A percentile compares a stretch with the other conserved stretches of the same genome.
Evolutionary conservation across 1,284 basidiomycete species (phyloP).

Genomic region (Fomitopsis palustris): DNA sequence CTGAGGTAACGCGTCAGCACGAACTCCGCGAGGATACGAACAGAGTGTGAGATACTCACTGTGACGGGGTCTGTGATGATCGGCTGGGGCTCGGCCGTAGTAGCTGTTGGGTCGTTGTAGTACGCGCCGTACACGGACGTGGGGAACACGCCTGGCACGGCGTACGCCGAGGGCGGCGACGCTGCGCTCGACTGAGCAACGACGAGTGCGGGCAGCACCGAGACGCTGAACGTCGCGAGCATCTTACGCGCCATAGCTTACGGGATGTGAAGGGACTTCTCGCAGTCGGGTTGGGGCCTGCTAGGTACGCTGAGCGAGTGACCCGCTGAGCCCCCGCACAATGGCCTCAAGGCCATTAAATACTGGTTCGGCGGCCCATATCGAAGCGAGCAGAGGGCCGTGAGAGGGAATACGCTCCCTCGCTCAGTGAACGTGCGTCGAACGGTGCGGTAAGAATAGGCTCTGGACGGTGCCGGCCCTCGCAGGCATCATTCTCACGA

Average conservation of each 20-base stretch:
- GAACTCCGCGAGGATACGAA: not conserved
- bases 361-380: not conserved
- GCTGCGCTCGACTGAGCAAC: slow-evolving; percentile 5
- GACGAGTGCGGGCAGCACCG: not conserved
- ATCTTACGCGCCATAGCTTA: slow-evolving; percentile 1
- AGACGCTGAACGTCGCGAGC: not conserved
- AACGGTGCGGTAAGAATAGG: not conserved
- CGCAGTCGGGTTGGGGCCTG: not conserved
- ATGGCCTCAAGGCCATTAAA: not conserved
- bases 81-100: slow-evolving; percentile 65
- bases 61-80: slow-evolving; percentile 65
- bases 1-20: slow-evolving; percentile 27
- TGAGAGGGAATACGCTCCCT: not conserved
- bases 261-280: not conserved
- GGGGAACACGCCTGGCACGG: slow-evolving; percentile 62
- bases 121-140: slow-evolving; percentile 58
- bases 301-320: not conserved
- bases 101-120: slow-evolving; percentile 70
- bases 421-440: not conserved
- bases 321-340: not conserved
- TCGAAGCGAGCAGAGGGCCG: not conserved
- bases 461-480: not conserved
- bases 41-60: slow-evolving; percentile 36
- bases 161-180: slow-evolving; percentile 43
- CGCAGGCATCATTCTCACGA: not conserved